These are phyloP conservation scores for Sedum album DNA, from an alignment of 164 flowering plant genomes.

Conservation along the genomic window DNA sequence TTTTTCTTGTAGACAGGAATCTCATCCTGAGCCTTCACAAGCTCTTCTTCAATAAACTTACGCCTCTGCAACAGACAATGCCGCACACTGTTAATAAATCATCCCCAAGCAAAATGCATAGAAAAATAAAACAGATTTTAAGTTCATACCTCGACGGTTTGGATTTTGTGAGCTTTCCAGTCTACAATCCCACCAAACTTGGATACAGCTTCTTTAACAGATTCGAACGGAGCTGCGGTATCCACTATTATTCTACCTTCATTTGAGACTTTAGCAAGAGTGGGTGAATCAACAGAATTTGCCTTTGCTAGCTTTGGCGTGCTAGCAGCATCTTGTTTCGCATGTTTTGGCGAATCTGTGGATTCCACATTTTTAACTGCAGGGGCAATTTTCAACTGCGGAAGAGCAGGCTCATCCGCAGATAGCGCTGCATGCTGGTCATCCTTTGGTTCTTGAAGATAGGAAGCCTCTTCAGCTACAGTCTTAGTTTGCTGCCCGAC, in stretches of 20 bases:
- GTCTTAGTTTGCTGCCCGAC: background rate
- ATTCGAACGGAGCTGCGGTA: conserved; percentile 86
- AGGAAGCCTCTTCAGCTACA: background rate
- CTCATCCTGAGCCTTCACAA: conserved; percentile 65
- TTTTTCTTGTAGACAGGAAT: conserved; percentile 50
- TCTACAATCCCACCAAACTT: conserved; percentile 90
- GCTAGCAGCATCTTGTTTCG: background rate
- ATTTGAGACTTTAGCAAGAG: conserved; percentile 15
- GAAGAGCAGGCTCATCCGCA: background rate
- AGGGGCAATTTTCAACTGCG: background rate
- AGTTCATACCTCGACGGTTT: conserved; percentile 63
- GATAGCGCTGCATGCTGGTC: background rate
- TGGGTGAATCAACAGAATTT: conserved; percentile 14
- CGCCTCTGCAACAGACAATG: conserved; percentile 38
- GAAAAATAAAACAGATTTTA: background rate
- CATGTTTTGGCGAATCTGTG: background rate
- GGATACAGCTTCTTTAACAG: conserved; percentile 85
- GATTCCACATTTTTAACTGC: background rate
- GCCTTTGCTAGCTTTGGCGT: conserved; percentile 4
- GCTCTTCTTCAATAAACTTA: conserved; percentile 55
- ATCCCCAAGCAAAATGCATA: background rate
- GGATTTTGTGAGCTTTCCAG: conserved; percentile 80
- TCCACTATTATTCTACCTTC: conserved; percentile 45
- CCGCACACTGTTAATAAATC: background rate
- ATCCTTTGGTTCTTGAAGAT: background rate